Base-by-base conservation (phyloP, 306 rosid species). In the Canavalia ensiformis region DNA sequence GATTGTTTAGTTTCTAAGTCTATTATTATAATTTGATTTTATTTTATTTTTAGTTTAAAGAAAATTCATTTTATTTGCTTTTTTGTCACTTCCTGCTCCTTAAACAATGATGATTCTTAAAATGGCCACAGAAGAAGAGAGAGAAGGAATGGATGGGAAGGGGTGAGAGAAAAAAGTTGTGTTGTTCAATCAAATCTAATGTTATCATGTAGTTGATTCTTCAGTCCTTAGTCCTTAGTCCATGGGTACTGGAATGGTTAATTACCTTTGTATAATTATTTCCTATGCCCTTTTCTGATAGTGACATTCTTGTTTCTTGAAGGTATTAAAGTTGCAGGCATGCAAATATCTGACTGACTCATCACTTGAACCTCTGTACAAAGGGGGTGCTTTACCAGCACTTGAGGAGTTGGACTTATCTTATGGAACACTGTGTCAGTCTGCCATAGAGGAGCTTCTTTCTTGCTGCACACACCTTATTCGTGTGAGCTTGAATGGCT, bases 391-490 rank as follows among this genome's bases (percentile, higher is more conserved):
- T 79, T 90, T 96, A 74, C 99, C 97, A 63, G 90, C 92, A 39
- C 98, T 96, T 74, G 90, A 94, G 81, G 99, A 96, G 88, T 82
- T 96, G 82, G 98, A 96, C 85, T 84, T 96, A 82, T 96, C 99
- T 41, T 96, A 96, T 69, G 98, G 97, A 83, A 90, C 95, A 47
- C 88, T 96, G 2, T 91, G 98, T 84, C 99, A 93, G 74, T 88
- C 94, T 70, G 96, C 99, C 44, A 96, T 96, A 52, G 99, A 96
- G 79, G 98, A 96, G 88, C 99, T 96, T 86, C 94, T 96, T 74
- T 88, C 97, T 75, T 92, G 97, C 85, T 92, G 99, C 87, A 90
- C 86, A 0, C 98, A 87, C 83, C 95, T 96, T 33, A 96, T 94
- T 10, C 99, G 87, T 74, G 91, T 96, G 90, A 96, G 98, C 93